These are phyloP conservation scores for Monascus purpureus DNA, from an alignment of 495 filamentous ascomycete genomes.

Conservation along the genomic window DNA sequence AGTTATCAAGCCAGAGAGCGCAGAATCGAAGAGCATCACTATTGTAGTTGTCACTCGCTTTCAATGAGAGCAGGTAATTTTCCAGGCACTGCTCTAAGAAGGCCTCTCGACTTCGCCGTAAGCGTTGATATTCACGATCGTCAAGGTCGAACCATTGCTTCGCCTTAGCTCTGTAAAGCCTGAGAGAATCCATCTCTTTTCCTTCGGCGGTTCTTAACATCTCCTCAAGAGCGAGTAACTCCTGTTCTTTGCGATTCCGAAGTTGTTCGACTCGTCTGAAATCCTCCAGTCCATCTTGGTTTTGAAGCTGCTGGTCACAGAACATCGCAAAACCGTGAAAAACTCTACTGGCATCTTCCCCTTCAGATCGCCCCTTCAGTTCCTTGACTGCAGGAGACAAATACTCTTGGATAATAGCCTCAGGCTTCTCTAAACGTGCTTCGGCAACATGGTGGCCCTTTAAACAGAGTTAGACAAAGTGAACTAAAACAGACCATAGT, in stretches of 20 bases:
- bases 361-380: slow-evolving; percentile 51
- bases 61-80: slow-evolving; percentile 79
- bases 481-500: neutral
- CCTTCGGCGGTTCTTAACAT: slow-evolving; percentile 36
- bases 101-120: slow-evolving; percentile 57
- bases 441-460: slow-evolving; percentile 77
- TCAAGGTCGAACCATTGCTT: slow-evolving; percentile 83
- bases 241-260: slow-evolving; percentile 63
- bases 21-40: slow-evolving; percentile 89
- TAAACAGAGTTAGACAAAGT: slow-evolving; percentile 4
- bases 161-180: slow-evolving; percentile 43
- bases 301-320: slow-evolving; percentile 85
- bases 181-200: slow-evolving; percentile 36
- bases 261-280: slow-evolving; percentile 67
- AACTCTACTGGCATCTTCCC: slow-evolving; percentile 69
- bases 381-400: slow-evolving; percentile 71
- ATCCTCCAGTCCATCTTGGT: slow-evolving; percentile 71
- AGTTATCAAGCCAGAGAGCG: slow-evolving; percentile 82
- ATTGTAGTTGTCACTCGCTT: slow-evolving; percentile 74
- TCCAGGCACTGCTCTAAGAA: slow-evolving; percentile 80
- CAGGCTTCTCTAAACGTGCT: slow-evolving; percentile 83
- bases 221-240: slow-evolving; percentile 52
- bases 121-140: slow-evolving; percentile 68
- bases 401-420: slow-evolving; percentile 74
- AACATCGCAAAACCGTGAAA: slow-evolving; percentile 92